Conservation (phyloP, 352 stramenopile genomes). For the Phytophthora fragariae region DNA sequence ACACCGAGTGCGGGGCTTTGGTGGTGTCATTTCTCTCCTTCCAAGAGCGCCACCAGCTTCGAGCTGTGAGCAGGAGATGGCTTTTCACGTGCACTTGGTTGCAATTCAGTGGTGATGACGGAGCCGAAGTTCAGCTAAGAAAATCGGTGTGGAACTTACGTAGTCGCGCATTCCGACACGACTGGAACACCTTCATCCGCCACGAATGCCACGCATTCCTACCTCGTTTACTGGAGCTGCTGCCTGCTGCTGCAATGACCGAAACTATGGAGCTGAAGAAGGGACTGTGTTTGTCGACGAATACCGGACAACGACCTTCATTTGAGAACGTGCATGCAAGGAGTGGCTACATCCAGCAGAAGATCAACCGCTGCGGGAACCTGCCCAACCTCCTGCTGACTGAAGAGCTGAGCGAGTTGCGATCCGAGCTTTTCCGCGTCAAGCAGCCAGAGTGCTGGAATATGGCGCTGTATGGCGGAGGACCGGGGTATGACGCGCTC, state of each 20-base stretch:
- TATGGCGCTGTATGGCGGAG: constrained; percentile 69
- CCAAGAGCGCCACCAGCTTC: constrained; percentile 51
- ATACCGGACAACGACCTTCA: constrained; percentile 67
- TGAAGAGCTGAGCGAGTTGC: constrained; percentile 53
- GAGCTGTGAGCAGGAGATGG: constrained; percentile 60
- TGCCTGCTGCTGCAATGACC: constrained; percentile 41
- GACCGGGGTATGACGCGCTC: constrained; percentile 62
- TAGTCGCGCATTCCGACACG: constrained; percentile 62
- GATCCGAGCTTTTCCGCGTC: constrained; percentile 58
- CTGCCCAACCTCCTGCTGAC: constrained; percentile 67
- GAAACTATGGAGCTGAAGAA: constrained; percentile 67
- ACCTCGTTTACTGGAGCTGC: constrained; percentile 38
- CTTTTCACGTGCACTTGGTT: constrained; percentile 64
- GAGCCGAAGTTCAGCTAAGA: constrained; percentile 32
- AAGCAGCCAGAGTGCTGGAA: constrained; percentile 44
- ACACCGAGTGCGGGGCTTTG: constrained; percentile 36
- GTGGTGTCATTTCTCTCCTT: constrained; percentile 56
- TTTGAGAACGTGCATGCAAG: constrained; percentile 66
- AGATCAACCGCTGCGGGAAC: constrained; percentile 80
- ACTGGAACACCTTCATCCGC: constrained; percentile 66
- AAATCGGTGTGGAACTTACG: constrained; percentile 65
- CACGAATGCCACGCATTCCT: constrained; percentile 46
- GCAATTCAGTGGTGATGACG: constrained; percentile 29
- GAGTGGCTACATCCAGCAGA: constrained; percentile 69
- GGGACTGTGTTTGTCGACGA: constrained; percentile 67